Percentiles rank a stretch among this genome's conserved stretches.
Evolutionary conservation across 2,329 filamentous ascomycete genomes (phyloP).

Genomic region (Fusarium clavum): DNA sequence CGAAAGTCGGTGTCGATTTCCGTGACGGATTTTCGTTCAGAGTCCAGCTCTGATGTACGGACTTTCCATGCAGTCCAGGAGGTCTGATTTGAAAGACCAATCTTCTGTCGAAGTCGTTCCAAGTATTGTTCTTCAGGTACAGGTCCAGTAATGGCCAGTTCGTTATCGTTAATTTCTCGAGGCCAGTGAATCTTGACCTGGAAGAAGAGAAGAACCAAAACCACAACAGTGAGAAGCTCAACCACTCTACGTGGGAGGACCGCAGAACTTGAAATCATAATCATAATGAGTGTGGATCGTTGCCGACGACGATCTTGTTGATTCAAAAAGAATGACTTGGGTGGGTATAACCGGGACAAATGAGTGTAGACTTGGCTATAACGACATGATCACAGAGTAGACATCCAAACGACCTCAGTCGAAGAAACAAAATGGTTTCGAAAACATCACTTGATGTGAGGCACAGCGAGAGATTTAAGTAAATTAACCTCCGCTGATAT

Average conservation of each 20-base stretch:
- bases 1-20: constrained; percentile 49
- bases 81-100: constrained; percentile 48
- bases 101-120: constrained; percentile 44
- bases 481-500: constrained; percentile 26
- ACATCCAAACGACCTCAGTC: constrained; percentile 5
- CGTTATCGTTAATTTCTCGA: constrained; percentile 6
- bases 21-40: constrained; percentile 46
- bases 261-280: constrained; percentile 43
- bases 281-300: constrained; percentile 41
- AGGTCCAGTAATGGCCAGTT: constrained; percentile 32
- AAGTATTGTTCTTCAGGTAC: constrained; percentile 51
- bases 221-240: constrained; percentile 38
- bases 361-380: constrained; percentile 29
- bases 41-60: constrained; percentile 46
- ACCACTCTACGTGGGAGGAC: constrained; percentile 39
- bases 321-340: constrained; percentile 43
- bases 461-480: constrained; percentile 41
- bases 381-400: constrained; percentile 36
- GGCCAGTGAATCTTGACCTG: constrained; percentile 34
- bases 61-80: constrained; percentile 52
- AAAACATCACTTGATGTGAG: constrained; percentile 19
- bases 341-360: constrained; percentile 35
- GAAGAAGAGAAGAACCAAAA: constrained; percentile 47
- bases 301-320: constrained; percentile 7
- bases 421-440: neutral